A percentile compares a stretch with the other conserved stretches of the same genome.
Conservation (phyloP, 495 filamentous ascomycete genomes). For the Aspergillus bertholletiae region DNA sequence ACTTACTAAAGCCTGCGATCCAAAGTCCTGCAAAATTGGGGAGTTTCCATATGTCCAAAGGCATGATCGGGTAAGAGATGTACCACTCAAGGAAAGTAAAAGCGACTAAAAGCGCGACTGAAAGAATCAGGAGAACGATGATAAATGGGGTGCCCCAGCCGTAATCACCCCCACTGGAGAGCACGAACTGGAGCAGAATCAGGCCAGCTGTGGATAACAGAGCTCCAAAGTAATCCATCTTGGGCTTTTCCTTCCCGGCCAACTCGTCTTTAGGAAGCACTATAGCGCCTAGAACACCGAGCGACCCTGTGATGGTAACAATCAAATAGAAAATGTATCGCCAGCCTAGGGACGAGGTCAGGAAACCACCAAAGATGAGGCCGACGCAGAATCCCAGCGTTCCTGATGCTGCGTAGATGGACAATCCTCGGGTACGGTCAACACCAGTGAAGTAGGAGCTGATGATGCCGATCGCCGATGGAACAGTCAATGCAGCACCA, state of each 20-base stretch:
- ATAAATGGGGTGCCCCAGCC: conserved; percentile 48
- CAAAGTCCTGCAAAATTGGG: conserved; percentile 36
- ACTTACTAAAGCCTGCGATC: conserved; percentile 37
- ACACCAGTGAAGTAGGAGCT: conserved; percentile 36
- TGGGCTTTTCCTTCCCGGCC: conserved; percentile 11
- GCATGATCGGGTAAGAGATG: conserved; percentile 34
- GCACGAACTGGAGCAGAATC: conserved; percentile 36
- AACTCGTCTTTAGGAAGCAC: conserved; percentile 27
- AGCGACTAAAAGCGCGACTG: conserved; percentile 33
- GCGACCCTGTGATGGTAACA: conserved; percentile 27
- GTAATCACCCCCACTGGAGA: conserved; percentile 33
- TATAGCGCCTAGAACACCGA: conserved; percentile 28
- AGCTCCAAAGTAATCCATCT: conserved; percentile 34
- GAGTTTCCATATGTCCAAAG: conserved; percentile 32
- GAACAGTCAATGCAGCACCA: conserved; percentile 35
- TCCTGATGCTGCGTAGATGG: conserved; percentile 34
- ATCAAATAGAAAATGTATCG: conserved; percentile 36
- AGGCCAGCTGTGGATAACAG: conserved; percentile 31
- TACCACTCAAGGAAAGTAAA: conserved; percentile 35
- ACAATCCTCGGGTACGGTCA: conserved; percentile 31
- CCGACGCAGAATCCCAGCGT: conserved; percentile 36
- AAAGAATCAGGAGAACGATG: conserved; percentile 39
- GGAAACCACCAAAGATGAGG: conserved; percentile 34
- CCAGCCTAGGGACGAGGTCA: conserved; percentile 36
- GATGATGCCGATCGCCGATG: conserved; percentile 37